Base-by-base conservation (phyloP, 176 grass and related monocot species). In the Secale cereale region DNA sequence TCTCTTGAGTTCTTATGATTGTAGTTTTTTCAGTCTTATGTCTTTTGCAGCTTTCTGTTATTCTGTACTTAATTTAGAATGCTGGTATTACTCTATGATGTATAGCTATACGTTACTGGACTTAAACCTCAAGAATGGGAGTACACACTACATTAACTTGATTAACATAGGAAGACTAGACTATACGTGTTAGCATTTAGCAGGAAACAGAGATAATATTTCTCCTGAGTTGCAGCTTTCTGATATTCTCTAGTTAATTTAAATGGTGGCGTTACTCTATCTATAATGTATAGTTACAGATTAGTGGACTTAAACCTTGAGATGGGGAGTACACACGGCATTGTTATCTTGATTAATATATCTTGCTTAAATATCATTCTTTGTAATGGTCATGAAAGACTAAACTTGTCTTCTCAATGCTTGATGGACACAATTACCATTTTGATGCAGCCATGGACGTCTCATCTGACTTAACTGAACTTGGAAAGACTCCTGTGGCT, bases 381-480 rank as follows among this genome's bases (percentile, higher is more conserved):
- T 74, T 46, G 68, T 84, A 39, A 73, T 36, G 17, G 28, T 26
- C 68, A 63, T 80, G 14, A 22, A 66, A 62, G 22, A 3, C 50
- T 56, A 56, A 43, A 54, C 56, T 57, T 4, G 15, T 1, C 40
- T 85, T n/a, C 68, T 13, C 32, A 74, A 7, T 60, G 35, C 65
- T 59, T 77, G 29, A 57, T 57, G 19, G 54, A 89, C n/a, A 1
- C 9, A 32, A 1, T 80, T 32, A 48, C 46, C 35, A 68, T 85
- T 79, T 76, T 36, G 3, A 76, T 98, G 81, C 93, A 98, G 93
- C 93, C 81, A 95, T 98, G 93, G 96, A 95, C 46, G 89, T 98
- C 85, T 98, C 93, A 29, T 98, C 89, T 70, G 93, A 98, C 82
- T 91, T 98, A 65, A 98, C 93, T 54, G 96, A 95, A 91, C 89